Conservation (phyloP, 2,329 filamentous ascomycete species). For the Scopulariopsis brevicaulis region DNA sequence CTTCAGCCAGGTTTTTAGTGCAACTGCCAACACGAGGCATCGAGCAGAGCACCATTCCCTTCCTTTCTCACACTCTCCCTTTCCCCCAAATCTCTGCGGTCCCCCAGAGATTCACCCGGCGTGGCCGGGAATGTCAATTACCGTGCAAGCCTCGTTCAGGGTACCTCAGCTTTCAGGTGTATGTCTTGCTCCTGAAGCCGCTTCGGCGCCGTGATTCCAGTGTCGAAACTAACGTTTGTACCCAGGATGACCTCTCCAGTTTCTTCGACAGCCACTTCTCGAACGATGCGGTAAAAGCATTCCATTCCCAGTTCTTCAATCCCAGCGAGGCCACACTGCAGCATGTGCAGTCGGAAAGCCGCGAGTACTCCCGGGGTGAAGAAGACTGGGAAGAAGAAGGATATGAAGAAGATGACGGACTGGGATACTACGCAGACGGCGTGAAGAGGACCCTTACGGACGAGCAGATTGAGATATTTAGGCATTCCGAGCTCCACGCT, state of each 20-base stretch:
- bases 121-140: not conserved
- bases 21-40: too few species aligned
- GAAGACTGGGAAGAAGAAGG: slow-evolving; percentile 8
- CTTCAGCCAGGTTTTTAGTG: not conserved
- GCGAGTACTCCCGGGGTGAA: slow-evolving; percentile 4
- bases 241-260: slow-evolving; percentile 44
- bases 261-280: slow-evolving; percentile 54
- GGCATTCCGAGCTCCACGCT: slow-evolving; percentile 74
- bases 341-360: not conserved
- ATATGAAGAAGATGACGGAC: slow-evolving; percentile 40
- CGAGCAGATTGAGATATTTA: slow-evolving; percentile 81
- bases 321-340: slow-evolving; percentile 11
- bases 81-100: not conserved
- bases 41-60: not conserved
- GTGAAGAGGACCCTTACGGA: slow-evolving; percentile 83
- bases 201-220: not conserved
- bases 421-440: slow-evolving; percentile 82
- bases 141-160: not conserved
- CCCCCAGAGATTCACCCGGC: not conserved
- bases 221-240: not conserved
- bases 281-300: slow-evolving; percentile 24
- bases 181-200: slow-evolving; percentile 4
- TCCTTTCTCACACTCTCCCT: not conserved
- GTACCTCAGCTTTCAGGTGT: slow-evolving; percentile 16
- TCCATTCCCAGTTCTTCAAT: slow-evolving; percentile 31